Base-by-base conservation (phyloP, 2,329 filamentous ascomycete species). In the Colletotrichum neosansevieriae region DNA sequence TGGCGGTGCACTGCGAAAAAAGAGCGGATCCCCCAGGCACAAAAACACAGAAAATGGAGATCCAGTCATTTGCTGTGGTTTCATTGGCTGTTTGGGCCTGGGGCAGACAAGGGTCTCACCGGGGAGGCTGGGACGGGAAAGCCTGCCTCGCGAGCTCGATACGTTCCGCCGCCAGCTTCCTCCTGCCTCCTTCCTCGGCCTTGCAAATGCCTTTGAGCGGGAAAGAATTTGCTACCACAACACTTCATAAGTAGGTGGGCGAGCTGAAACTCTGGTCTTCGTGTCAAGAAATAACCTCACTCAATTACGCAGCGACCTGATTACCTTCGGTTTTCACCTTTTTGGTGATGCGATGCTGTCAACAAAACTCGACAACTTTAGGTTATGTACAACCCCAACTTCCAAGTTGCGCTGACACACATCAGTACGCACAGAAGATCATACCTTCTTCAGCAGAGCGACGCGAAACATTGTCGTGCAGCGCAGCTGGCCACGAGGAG, bases 371-470 rank as follows among this genome's bases (percentile, higher is more conserved):
- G 21, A 21, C 21, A 21, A 21, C 21, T 24, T 5, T 24, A 5
- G 13, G 4, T 44, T 17, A 10, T 7, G 12, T 15, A 12, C 10
- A 44, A 44, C 7, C 40, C 40, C 13, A 15, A 17, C 40, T 15
- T 3, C n/a, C 42, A 44, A 7, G 6, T n/a, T n/a, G 42, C 42
- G 42, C 42, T 44, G 44, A 50, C 17, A 40, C 17, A 24, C 24
- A 24, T 24, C 24, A 21, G 21, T 19, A 49, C n/a, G 7, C 34
- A 38, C 34, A 38, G 34, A 10, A 38, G 9, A 38, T 38, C 34
- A 42, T 34, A 15, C 24, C 49, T 66, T 62, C 50, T 66, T 62
- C 49, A 62, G 34, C 58, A 66, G 24, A 62, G 40, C 62, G 58
- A 53, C n/a, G 49, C 49, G 6, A 49, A 56, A 45, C 58, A 66